Percentiles rank a stretch among this genome's conserved stretches.
Evolutionary conservation across 2,329 filamentous ascomycete genomes (phyloP).

Genomic region (Fusarium subtropicale): DNA sequence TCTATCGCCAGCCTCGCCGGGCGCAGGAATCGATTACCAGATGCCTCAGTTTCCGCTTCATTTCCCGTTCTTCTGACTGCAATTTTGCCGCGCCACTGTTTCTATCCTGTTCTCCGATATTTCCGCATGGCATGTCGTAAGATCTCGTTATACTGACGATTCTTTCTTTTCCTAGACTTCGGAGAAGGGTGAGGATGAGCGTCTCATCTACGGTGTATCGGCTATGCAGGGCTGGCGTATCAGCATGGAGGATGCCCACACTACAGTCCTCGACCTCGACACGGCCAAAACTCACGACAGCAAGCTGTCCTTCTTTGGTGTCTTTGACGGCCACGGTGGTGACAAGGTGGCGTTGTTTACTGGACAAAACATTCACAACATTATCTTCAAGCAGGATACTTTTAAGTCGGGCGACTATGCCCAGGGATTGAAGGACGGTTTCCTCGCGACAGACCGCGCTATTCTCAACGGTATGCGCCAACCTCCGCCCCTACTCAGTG

Average conservation of each 20-base stretch:
- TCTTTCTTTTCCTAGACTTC: conserved; percentile 72
- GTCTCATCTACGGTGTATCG: conserved; percentile 91
- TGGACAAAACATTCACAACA: conserved; percentile 92
- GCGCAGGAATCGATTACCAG: neutral
- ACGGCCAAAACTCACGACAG: conserved; percentile 74
- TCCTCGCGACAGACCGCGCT: conserved; percentile 93
- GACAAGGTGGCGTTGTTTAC: conserved; percentile 96
- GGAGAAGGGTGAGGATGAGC: conserved; percentile 89
- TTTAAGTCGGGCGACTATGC: conserved; percentile 93
- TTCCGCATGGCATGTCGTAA: conserved; percentile 26
- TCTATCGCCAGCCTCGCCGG: conserved; percentile 18
- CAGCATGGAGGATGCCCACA: conserved; percentile 99
- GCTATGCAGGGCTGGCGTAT: conserved; percentile 99
- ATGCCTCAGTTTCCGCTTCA: neutral
- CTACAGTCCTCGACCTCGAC: conserved; percentile 83
- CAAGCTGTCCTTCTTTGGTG: conserved; percentile 93
- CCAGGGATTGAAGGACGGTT: conserved; percentile 96
- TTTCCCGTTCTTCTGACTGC: neutral
- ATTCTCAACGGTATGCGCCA: conserved; percentile 85
- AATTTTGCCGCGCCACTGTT: neutral
- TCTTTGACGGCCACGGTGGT: conserved; percentile 97
- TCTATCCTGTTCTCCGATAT: conserved; percentile 30
- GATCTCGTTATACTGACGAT: conserved; percentile 45
- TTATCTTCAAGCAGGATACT: conserved; percentile 92
- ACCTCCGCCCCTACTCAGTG: conserved; percentile 19